A percentile compares a stretch with the other conserved stretches of the same genome.
These are phyloP conservation scores for Podochytrium sp. DNA, from an alignment of 192 early-diverging fungal genomes.

Conservation along the genomic window DNA sequence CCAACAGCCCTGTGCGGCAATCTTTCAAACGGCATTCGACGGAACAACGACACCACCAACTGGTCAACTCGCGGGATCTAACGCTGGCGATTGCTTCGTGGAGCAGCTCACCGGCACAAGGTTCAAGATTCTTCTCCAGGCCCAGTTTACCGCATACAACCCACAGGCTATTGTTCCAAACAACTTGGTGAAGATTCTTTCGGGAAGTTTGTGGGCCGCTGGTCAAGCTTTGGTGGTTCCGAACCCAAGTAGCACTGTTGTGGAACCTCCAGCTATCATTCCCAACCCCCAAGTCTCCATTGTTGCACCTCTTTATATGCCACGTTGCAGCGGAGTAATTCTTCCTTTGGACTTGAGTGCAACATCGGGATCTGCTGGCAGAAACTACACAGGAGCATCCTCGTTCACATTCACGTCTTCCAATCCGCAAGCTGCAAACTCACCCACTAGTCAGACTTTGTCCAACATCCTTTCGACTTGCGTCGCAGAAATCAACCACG, in stretches of 20 bases:
- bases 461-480: background rate
- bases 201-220: conserved; percentile 25
- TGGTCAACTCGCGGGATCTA: conserved; percentile 24
- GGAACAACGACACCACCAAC: background rate
- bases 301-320: conserved; percentile 20
- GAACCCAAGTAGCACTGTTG: background rate
- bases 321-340: conserved; percentile 12
- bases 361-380: conserved; percentile 21
- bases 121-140: conserved; percentile 16
- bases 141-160: conserved; percentile 23
- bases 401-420: background rate
- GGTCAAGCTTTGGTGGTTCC: background rate
- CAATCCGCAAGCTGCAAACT: background rate
- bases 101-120: conserved; percentile 17
- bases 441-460: background rate
- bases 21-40: conserved; percentile 17
- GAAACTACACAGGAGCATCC: conserved; percentile 19
- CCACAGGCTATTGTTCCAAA: conserved; percentile 21
- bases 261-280: conserved; percentile 7
- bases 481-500: background rate
- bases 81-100: conserved; percentile 18
- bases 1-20: conserved; percentile 16
- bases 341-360: conserved; percentile 20
- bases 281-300: conserved; percentile 12
- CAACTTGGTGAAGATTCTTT: background rate